Base-by-base conservation (phyloP, 768 basidiomycete species). In the Omphalotus guepiniiformis region DNA sequence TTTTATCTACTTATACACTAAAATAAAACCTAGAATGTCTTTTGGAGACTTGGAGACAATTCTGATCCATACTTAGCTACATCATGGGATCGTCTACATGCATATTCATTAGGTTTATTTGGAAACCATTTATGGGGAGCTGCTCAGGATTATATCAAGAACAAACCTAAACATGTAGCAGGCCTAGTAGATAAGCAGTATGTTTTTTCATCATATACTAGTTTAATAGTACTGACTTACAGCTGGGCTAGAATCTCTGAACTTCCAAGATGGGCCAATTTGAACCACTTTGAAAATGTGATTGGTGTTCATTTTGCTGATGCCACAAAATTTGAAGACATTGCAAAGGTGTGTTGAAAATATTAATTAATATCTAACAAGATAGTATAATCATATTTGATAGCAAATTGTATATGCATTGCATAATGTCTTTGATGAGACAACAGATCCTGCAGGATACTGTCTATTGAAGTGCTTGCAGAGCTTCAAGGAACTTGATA, bases 341-440 rank as follows among this genome's bases (percentile, higher is more conserved):
- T 69, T 4, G 40, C 58, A 11, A 67, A 62, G 47, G 64, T 69
- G 45, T n/a, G n/a, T n/a, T n/a, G n/a, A n/a, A n/a, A n/a, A n/a
- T n/a, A 41, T 40, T 47, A 18, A n/a, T n/a, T n/a, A n/a, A n/a
- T n/a, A n/a, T 8, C 25, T 32, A 19, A 37, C 19, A 40, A 6
- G 12, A 4, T 37, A 18, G 37, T 22, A 13, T 39, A 21, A 23
- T 42, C 11, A 27, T 29, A 9, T 29, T 50, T 11, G 7, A 29
- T 39, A 63, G 63, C 46, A 60, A 11, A 36, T 57, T 6, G n/a
- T 63, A 3, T 59, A 52, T 49, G 50, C 51, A 13, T 42, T 46
- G 5, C 49, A 58, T 29, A 25, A 52, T 36, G 28, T 55, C 2
- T 21, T 64, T 1, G n/a, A 12, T 1, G 12, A 26, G 5, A 28